These are phyloP conservation scores for Aeminium ludgeri DNA, from an alignment of 495 filamentous ascomycete species.

Conservation along the genomic window DNA sequence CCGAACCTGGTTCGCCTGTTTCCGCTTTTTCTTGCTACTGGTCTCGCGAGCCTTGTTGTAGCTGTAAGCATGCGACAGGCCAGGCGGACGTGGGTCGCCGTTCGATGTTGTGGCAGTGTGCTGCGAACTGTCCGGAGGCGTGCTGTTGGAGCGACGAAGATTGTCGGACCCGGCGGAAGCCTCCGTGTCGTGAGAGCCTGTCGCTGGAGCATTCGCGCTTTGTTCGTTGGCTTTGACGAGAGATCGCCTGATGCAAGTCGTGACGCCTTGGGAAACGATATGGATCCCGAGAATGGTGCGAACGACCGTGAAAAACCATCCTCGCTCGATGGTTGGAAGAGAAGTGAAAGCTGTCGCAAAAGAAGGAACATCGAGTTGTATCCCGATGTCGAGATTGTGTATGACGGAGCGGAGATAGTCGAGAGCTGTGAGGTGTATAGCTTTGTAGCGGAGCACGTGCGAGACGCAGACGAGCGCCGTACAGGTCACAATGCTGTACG, in stretches of 20 bases:
- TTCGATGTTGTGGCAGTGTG: conserved; percentile 33
- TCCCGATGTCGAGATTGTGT: conserved; percentile 11
- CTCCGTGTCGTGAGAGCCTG: conserved; percentile 24
- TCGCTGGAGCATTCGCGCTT: conserved; percentile 17
- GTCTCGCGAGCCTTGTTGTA: conserved; percentile 39
- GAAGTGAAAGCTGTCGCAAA: conserved; percentile 9
- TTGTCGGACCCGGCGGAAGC: conserved; percentile 12
- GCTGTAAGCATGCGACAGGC: conserved; percentile 30
- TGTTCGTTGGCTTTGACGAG: conserved; percentile 15
- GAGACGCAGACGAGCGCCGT: conserved; percentile 57
- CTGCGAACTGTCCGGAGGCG: conserved; percentile 20
- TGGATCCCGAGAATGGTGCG: conserved; percentile 50
- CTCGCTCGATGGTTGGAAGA: conserved; percentile 8
- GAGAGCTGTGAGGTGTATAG: conserved; percentile 16
- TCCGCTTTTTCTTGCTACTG: conserved; percentile 64
- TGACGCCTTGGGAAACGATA: conserved; percentile 68
- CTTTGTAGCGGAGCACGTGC: conserved; percentile 40
- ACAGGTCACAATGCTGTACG: conserved; percentile 55
- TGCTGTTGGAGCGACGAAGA: neutral
- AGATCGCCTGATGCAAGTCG: conserved; percentile 24
- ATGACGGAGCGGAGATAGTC: conserved; percentile 16
- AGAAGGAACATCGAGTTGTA: conserved; percentile 12
- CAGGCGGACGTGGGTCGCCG: conserved; percentile 34
- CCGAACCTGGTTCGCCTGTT: conserved; percentile 75
- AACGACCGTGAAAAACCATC: conserved; percentile 13